Evolutionary conservation across 768 basidiomycete species (phyloP).

Genomic region (Leccinum disarticulatum): DNA sequence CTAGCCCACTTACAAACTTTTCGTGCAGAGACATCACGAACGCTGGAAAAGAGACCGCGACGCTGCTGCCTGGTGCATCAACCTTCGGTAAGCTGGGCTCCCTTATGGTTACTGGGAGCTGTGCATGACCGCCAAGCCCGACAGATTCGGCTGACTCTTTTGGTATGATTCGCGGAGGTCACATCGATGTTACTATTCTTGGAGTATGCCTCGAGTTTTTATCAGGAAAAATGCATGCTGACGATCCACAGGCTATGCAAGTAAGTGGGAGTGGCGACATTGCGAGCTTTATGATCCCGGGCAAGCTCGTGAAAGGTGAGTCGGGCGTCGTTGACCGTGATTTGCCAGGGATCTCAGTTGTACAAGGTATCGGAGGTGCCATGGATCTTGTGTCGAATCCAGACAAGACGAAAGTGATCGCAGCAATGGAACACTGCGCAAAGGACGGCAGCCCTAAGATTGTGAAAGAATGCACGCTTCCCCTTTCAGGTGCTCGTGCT

Average conservation of each 20-base stretch:
- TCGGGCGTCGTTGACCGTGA: conserved; percentile 46
- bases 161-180: conserved; percentile 96
- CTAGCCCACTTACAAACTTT: conserved; percentile 35
- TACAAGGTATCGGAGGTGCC: conserved; percentile 85
- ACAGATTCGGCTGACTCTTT: conserved; percentile 85
- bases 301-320: conserved; percentile 82
- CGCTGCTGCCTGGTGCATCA: conserved; percentile 87
- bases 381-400: conserved; percentile 98
- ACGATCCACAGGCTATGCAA: conserved; percentile 77
- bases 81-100: conserved; percentile 73
- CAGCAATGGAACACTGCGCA: conserved; percentile 83
- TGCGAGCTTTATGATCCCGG: conserved; percentile 98
- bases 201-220: conserved; percentile 43
- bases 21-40: conserved; percentile 87
- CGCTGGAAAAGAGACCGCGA: conserved; percentile 93
- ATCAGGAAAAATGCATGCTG: conserved; percentile 1
- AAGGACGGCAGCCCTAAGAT: conserved; percentile 89
- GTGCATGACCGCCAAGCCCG: conserved; percentile 23
- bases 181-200: conserved; percentile 78
- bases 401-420: conserved; percentile 88
- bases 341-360: conserved; percentile 9
- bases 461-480: conserved; percentile 72
- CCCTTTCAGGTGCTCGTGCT: conserved; percentile 80
- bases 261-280: conserved; percentile 91
- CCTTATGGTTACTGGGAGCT: not conserved